phyloP scores from a whole-genome alignment of 176 grass and related monocot genomes.

The Eremochloa ophiuroides region DNA sequence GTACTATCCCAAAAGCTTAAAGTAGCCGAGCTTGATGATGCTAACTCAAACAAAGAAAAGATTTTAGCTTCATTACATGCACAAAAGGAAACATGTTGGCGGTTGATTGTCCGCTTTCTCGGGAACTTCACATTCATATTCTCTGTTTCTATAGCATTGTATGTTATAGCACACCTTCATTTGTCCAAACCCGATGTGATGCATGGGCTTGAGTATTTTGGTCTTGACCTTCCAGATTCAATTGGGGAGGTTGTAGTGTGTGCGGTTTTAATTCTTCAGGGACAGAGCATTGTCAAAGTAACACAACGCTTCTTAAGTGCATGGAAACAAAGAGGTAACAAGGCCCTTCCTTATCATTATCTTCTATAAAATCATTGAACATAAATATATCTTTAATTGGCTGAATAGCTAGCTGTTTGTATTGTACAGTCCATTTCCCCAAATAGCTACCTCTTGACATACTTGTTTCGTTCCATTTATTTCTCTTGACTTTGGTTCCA shows the following conservation, averaged over 20 bases:
- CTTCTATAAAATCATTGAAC: background rate
- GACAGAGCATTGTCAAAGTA: conserved; percentile 60
- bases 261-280: conserved; percentile 83
- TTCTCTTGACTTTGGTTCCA: too few relatives aligned
- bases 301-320: conserved; percentile 67
- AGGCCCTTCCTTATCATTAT: background rate
- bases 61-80: conserved; percentile 71
- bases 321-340: conserved; percentile 80
- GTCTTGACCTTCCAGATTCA: conserved; percentile 91
- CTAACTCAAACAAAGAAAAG: conserved; percentile 62
- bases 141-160: conserved; percentile 50
- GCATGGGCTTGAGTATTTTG: conserved; percentile 86
- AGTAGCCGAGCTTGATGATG: conserved; percentile 67
- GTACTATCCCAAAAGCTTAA: conserved; percentile 64
- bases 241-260: conserved; percentile 92
- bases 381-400: background rate
- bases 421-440: conserved; percentile 4
- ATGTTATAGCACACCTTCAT: conserved; percentile 73
- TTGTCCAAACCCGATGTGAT: conserved; percentile 58
- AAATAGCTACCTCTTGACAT: background rate
- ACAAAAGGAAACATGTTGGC: conserved; percentile 69
- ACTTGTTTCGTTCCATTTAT: too few relatives aligned
- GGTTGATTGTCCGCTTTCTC: conserved; percentile 69
- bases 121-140: conserved; percentile 85
- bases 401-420: background rate